phyloP scores from a whole-genome alignment of 805 yeast species.

The Kuraishia piskuri region DNA sequence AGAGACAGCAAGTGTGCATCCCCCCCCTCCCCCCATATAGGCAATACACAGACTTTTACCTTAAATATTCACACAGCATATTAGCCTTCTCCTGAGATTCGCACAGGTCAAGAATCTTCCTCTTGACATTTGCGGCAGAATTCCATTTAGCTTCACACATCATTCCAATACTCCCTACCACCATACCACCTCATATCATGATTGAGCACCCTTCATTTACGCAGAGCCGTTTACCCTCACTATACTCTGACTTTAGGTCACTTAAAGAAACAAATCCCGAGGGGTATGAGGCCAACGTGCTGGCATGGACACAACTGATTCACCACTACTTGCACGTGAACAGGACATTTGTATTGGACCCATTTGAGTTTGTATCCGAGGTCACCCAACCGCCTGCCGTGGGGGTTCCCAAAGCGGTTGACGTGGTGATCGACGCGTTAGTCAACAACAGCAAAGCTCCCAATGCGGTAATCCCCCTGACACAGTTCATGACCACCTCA shows the following conservation, averaged over 20 bases:
- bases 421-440: background rate
- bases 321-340: background rate
- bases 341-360: background rate
- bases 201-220: conserved; percentile 25
- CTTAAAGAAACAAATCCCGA: conserved; percentile 34
- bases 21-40: too few relatives aligned
- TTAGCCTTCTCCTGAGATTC: too few relatives aligned
- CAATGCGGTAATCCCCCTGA: background rate
- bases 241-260: conserved; percentile 38
- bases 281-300: conserved; percentile 40
- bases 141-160: too few relatives aligned
- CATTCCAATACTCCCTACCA: too few relatives aligned
- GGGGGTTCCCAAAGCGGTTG: background rate
- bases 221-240: conserved; percentile 31
- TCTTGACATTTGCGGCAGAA: too few relatives aligned
- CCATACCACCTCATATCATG: conserved; percentile 3
- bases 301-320: conserved; percentile 29
- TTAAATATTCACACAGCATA: too few relatives aligned
- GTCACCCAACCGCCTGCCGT: background rate
- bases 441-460: background rate
- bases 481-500: background rate
- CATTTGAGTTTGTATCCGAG: background rate
- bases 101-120: too few relatives aligned
- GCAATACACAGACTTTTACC: too few relatives aligned
- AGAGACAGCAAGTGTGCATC: too few relatives aligned